Evolutionary conservation across 2,329 filamentous ascomycete species (phyloP).

Genomic region (Neofusicoccum cordaticola): DNA sequence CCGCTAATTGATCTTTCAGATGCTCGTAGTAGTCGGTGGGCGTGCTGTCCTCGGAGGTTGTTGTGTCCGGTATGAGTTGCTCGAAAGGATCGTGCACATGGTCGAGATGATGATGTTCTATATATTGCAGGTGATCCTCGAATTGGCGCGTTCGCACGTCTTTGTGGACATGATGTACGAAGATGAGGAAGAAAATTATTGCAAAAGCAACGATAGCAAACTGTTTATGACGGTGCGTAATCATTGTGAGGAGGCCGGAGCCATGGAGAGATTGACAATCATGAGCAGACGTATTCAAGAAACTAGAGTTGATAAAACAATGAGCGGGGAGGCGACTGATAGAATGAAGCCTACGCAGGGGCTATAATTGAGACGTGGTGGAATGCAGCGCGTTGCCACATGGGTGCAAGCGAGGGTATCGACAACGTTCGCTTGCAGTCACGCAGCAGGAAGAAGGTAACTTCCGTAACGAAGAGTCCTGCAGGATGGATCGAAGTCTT

Average conservation of each 20-base stretch:
- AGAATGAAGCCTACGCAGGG: neutral
- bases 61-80: neutral
- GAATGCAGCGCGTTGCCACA: slow-evolving; percentile 11
- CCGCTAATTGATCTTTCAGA: neutral
- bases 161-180: neutral
- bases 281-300: neutral
- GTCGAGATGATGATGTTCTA: neutral
- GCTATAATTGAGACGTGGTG: neutral
- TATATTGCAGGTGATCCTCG: neutral
- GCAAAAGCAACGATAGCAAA: neutral
- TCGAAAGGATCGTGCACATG: neutral
- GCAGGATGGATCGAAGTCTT: neutral
- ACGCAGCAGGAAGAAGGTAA: neutral
- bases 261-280: neutral
- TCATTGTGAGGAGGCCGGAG: neutral
- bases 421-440: neutral
- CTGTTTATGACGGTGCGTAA: neutral
- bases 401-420: neutral
- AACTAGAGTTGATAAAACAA: neutral
- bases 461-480: neutral
- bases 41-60: neutral
- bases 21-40: neutral
- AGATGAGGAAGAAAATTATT: neutral
- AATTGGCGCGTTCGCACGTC: neutral
- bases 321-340: neutral